These are phyloP conservation scores for Colletotrichum truncatum DNA, from an alignment of 2,329 filamentous ascomycete species.

Conservation along the genomic window DNA sequence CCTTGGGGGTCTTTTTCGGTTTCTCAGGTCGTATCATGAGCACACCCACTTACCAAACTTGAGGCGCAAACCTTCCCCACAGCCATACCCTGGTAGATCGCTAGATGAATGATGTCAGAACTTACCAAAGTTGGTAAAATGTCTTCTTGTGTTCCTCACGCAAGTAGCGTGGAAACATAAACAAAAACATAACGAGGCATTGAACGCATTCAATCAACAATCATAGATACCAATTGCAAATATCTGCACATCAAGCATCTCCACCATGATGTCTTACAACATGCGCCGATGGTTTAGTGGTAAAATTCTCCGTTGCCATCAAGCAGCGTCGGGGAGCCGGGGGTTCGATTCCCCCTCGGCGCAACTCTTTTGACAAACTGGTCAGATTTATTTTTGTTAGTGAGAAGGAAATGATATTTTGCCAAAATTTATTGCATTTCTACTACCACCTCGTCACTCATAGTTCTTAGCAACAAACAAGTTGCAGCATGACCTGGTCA, in stretches of 20 bases:
- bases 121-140: not conserved
- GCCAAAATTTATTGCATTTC: too few relatives aligned
- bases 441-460: too few relatives aligned
- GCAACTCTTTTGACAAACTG: conserved; percentile 19
- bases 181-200: too few relatives aligned
- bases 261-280: not conserved
- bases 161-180: too few relatives aligned
- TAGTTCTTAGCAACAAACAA: too few relatives aligned
- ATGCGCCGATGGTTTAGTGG: conserved; percentile 29
- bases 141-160: too few relatives aligned
- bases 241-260: rapidly evolving
- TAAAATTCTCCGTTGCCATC: conserved; percentile 30
- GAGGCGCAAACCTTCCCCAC: not conserved
- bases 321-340: conserved; percentile 28
- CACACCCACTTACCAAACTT: not conserved
- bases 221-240: too few relatives aligned
- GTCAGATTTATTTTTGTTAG: not conserved
- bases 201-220: too few relatives aligned
- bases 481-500: too few relatives aligned
- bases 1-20: not conserved
- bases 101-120: not conserved
- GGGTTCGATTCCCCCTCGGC: conserved; percentile 29
- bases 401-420: not conserved
- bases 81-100: not conserved
- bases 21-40: not conserved